Evolutionary conservation across 1,284 basidiomycete species (phyloP).

Genomic region (Ustilago vetiveriae): DNA sequence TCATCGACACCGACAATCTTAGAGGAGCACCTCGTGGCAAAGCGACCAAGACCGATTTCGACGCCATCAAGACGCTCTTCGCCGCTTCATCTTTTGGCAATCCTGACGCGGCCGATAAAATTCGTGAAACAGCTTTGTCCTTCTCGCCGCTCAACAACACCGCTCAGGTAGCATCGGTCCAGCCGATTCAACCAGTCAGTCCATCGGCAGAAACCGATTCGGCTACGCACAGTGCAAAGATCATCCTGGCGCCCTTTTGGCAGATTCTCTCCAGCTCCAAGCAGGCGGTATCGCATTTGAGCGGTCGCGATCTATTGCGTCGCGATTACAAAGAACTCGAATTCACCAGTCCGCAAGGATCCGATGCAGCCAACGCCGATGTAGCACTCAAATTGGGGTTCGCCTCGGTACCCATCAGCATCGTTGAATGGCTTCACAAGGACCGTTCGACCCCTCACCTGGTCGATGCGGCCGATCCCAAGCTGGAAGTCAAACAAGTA

Average conservation of each 20-base stretch:
- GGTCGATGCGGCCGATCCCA: slow-evolving; percentile 15
- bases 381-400: slow-evolving; percentile 44
- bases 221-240: slow-evolving; percentile 31
- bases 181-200: slow-evolving; percentile 32
- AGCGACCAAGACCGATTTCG: slow-evolving; percentile 48
- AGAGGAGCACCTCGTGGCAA: slow-evolving; percentile 48
- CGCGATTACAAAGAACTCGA: slow-evolving; percentile 83
- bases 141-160: slow-evolving; percentile 26
- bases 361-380: background rate
- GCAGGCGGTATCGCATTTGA: slow-evolving; percentile 75
- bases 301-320: slow-evolving; percentile 79
- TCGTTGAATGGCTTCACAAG: slow-evolving; percentile 53
- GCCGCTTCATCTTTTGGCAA: slow-evolving; percentile 47
- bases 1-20: slow-evolving; percentile 64
- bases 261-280: slow-evolving; percentile 75
- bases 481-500: slow-evolving; percentile 30
- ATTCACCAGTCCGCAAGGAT: slow-evolving; percentile 8
- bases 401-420: slow-evolving; percentile 52
- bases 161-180: background rate
- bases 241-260: slow-evolving; percentile 69
- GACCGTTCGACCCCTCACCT: slow-evolving; percentile 20
- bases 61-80: slow-evolving; percentile 46
- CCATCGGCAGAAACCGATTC: slow-evolving; percentile 33
- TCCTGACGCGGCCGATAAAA: slow-evolving; percentile 16
- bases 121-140: slow-evolving; percentile 19